A percentile compares a stretch with the other conserved stretches of the same genome.
These are phyloP conservation scores for Psilocybe tampanensis DNA, from an alignment of 768 basidiomycete genomes.

Conservation along the genomic window DNA sequence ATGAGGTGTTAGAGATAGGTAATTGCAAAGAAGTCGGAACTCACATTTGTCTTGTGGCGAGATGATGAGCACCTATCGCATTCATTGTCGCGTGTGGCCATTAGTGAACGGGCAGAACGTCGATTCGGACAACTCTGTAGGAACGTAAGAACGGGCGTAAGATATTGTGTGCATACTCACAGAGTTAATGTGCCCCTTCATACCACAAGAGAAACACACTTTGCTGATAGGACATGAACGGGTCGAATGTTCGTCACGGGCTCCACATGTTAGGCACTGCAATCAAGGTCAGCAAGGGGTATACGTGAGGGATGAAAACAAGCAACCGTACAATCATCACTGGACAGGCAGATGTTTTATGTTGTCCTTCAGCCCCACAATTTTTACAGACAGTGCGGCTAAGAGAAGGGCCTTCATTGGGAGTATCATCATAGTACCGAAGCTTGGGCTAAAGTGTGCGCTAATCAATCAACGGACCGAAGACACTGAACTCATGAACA, in stretches of 20 bases:
- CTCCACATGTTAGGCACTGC: conserved; percentile 83
- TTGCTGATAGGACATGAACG: conserved; percentile 81
- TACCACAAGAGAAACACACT: conserved; percentile 77
- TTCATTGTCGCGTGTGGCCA: conserved; percentile 37
- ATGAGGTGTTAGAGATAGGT: background rate
- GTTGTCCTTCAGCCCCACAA: conserved; percentile 75
- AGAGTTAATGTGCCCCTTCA: conserved; percentile 79
- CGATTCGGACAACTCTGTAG: conserved; percentile 76
- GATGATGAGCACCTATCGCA: conserved; percentile 73
- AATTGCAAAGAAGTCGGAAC: conserved; percentile 19
- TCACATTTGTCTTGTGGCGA: conserved; percentile 66
- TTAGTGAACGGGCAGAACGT: conserved; percentile 26
- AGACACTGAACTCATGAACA: conserved; percentile 14
- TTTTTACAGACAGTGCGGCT: conserved; percentile 69
- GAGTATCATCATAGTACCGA: conserved; percentile 66
- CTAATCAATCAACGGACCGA: background rate
- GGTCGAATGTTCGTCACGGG: conserved; percentile 76
- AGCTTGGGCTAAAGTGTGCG: conserved; percentile 43
- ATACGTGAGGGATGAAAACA: too few relatives aligned
- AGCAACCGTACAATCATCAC: conserved; percentile 63
- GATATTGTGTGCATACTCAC: conserved; percentile 37
- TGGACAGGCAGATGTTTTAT: conserved; percentile 69
- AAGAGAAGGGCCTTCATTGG: conserved; percentile 41
- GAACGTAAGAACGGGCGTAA: background rate
- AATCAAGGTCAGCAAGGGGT: background rate